These are phyloP conservation scores for Acer campestre DNA, from an alignment of 345 rosid genomes.

Conservation along the genomic window DNA sequence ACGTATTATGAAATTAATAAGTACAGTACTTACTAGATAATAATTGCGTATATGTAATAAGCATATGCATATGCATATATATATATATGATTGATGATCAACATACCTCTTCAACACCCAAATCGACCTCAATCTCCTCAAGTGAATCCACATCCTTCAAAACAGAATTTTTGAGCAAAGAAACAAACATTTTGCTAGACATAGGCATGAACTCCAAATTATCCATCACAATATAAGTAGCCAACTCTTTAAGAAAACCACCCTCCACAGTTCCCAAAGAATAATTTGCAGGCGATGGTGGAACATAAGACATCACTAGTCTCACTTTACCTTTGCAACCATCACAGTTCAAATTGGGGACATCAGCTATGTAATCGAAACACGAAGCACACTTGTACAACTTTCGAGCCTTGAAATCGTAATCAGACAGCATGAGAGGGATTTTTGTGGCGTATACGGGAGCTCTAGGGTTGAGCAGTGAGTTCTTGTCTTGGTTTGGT, in stretches of 20 bases:
- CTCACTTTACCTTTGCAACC: not conserved
- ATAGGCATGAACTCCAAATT: slow-evolving; percentile 18
- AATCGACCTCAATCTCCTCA: slow-evolving; percentile 8
- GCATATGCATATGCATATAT: no score
- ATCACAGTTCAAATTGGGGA: not conserved
- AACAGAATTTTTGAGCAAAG: slow-evolving; percentile 21
- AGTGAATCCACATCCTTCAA: slow-evolving; percentile 20
- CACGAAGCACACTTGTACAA: no score
- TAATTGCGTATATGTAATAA: no score
- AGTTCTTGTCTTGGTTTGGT: slow-evolving; percentile 3
- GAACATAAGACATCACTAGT: no score
- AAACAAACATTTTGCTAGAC: slow-evolving; percentile 10
- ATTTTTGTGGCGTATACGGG: not conserved
- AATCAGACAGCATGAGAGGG: not conserved
- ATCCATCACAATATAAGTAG: slow-evolving; percentile 16
- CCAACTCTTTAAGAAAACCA: slow-evolving; percentile 14
- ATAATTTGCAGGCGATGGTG: no score
- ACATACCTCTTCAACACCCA: slow-evolving; percentile 24
- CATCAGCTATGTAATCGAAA: not conserved
- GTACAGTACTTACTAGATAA: no score
- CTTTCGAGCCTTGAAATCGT: no score
- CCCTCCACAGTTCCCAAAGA: not conserved
- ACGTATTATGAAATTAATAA: no score
- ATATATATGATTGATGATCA: no score
- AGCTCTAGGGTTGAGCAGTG: not conserved